phyloP scores from a whole-genome alignment of 495 filamentous ascomycete genomes.

The Penicillium turbatum region DNA sequence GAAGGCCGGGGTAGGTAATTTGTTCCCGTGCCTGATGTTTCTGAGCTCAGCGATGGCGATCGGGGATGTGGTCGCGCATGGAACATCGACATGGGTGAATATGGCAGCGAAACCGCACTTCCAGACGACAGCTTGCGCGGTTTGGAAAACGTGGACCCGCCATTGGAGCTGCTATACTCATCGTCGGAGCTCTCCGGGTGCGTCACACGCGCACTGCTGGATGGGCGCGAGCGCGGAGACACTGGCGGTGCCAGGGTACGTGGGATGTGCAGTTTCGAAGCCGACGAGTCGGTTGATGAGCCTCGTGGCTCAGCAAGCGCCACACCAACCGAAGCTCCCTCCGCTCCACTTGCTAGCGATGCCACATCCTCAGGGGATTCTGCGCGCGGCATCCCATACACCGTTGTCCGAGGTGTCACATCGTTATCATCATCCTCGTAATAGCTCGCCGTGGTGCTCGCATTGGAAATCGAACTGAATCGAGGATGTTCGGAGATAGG shows the following conservation, averaged over 20 bases:
- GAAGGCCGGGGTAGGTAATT: slow-evolving; percentile 63
- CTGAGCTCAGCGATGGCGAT: slow-evolving; percentile 79
- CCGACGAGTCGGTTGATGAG: slow-evolving; percentile 42
- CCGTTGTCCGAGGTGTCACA: slow-evolving; percentile 29
- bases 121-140: slow-evolving; percentile 61
- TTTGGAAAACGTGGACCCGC: slow-evolving; percentile 49
- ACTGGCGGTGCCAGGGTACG: slow-evolving; percentile 51
- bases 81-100: slow-evolving; percentile 62
- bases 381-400: slow-evolving; percentile 43
- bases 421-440: slow-evolving; percentile 32
- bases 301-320: slow-evolving; percentile 26
- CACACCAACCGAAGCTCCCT: slow-evolving; percentile 19
- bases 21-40: slow-evolving; percentile 57
- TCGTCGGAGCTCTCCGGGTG: slow-evolving; percentile 64
- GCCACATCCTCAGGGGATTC: slow-evolving; percentile 47
- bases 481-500: slow-evolving; percentile 71
- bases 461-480: slow-evolving; percentile 57
- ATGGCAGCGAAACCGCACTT: slow-evolving; percentile 57
- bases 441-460: slow-evolving; percentile 44
- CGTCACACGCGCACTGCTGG: slow-evolving; percentile 52
- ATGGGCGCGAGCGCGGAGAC: slow-evolving; percentile 52
- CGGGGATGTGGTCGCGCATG: slow-evolving; percentile 50
- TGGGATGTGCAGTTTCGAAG: slow-evolving; percentile 43
- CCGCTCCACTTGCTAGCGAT: slow-evolving; percentile 11
- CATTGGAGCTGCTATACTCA: slow-evolving; percentile 50